A percentile compares a stretch with the other conserved stretches of the same genome.
Evolutionary conservation across 2,329 filamentous ascomycete species (phyloP).

Genomic region (Pyrenochaeta sp.): DNA sequence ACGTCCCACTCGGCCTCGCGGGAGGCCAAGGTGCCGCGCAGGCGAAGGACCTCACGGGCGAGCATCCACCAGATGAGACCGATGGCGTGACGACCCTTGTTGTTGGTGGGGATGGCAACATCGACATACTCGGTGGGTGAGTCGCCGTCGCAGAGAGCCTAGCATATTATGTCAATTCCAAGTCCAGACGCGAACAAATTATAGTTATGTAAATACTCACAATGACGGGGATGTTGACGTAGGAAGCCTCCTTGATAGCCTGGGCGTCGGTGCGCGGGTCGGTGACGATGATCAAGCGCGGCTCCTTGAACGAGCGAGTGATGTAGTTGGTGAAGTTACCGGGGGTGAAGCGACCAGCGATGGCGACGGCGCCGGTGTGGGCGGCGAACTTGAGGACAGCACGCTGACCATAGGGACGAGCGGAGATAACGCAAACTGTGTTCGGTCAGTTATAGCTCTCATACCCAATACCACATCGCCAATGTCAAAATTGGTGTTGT

Average conservation of each 20-base stretch:
- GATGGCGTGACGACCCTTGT: slow-evolving; percentile 99
- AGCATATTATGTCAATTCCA: slow-evolving; percentile 15
- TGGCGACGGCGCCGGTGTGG: slow-evolving; percentile 97
- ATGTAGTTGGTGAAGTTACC: slow-evolving; percentile 99
- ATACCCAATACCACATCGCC: slow-evolving; percentile 3
- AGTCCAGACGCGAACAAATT: neutral
- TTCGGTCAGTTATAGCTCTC: slow-evolving; percentile 17
- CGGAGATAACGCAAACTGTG: slow-evolving; percentile 83
- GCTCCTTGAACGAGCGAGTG: slow-evolving; percentile 99
- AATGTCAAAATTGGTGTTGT: neutral
- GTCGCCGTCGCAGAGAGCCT: slow-evolving; percentile 96
- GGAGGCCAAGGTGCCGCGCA: slow-evolving; percentile 94
- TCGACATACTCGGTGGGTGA: slow-evolving; percentile 99
- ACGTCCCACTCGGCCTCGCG: slow-evolving; percentile 98
- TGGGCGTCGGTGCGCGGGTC: slow-evolving; percentile 99
- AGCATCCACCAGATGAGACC: slow-evolving; percentile 99
- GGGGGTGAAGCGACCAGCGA: slow-evolving; percentile 99
- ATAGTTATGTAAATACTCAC: slow-evolving; percentile 25
- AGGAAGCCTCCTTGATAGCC: slow-evolving; percentile 99
- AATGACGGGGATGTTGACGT: slow-evolving; percentile 99
- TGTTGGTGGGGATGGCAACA: slow-evolving; percentile 99
- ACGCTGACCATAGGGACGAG: slow-evolving; percentile 99
- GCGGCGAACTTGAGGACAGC: slow-evolving; percentile 99
- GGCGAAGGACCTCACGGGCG: slow-evolving; percentile 98
- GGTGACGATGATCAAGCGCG: slow-evolving; percentile 98